Evolutionary conservation across 176 grass and related monocot genomes (phyloP).

Genomic region (Pharus latifolius): DNA sequence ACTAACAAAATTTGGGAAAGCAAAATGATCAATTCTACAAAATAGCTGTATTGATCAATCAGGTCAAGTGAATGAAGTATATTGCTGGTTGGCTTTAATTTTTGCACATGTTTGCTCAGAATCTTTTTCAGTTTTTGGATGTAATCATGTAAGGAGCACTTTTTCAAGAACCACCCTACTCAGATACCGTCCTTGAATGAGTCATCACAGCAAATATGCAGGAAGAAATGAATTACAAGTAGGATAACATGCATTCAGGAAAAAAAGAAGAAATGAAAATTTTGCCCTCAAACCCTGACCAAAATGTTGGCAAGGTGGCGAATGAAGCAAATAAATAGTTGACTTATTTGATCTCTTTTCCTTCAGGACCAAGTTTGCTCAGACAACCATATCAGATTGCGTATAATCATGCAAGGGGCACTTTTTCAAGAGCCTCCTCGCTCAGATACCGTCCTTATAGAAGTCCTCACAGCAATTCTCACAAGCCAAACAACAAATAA

Average conservation of each 20-base stretch:
- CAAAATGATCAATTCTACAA: too few species aligned
- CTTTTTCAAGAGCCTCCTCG: neutral
- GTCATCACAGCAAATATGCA: constrained; percentile 2
- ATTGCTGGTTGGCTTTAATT: neutral
- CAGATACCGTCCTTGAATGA: constrained; percentile 14
- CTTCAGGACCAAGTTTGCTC: neutral
- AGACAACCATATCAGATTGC: neutral
- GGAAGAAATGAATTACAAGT: too few species aligned
- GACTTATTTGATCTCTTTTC: too few species aligned
- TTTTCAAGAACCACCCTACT: neutral
- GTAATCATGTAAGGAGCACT: neutral
- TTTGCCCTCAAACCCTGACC: too few species aligned
- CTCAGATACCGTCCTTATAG: constrained; percentile 13
- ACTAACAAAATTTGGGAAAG: too few species aligned
- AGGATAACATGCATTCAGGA: too few species aligned
- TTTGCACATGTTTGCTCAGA: neutral
- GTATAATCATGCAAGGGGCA: neutral
- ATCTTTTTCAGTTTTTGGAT: constrained; percentile 2
- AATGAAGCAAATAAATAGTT: too few species aligned
- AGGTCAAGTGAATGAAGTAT: too few species aligned
- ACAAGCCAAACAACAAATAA: neutral
- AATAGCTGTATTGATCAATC: too few species aligned
- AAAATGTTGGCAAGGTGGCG: too few species aligned
- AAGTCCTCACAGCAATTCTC: neutral
- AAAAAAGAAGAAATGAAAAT: too few species aligned